Evolutionary conservation across 805 yeast species (phyloP), one percentile per base, ranked within the genome.

Genomic region (Zygosaccharomyces bisporus): DNA sequence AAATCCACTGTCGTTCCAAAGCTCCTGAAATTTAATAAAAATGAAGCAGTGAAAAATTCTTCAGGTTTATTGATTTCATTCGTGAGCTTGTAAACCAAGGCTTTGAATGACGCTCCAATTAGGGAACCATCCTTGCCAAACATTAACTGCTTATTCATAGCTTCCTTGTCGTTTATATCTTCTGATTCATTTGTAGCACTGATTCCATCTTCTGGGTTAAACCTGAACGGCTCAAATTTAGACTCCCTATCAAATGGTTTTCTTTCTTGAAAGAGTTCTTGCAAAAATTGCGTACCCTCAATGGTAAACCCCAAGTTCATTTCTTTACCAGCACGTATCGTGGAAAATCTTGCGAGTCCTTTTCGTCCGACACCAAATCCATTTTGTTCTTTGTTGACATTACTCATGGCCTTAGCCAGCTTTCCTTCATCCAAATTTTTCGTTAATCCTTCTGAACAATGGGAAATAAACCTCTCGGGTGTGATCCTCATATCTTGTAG

Each of bases 21-120:
- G 44, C 79, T 76, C 54, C 89, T 74, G 67, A 83, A 88, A 33
- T 86, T 81, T 43, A 87, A 69, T 67, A 90, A 79, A 57, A 89
- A 86, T 0, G 93, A 78, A 0, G 93, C 78, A 2, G 79, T 71
- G 47, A 83, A 78, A 56, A 83, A 81, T 45, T 79, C 79, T 46
- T 79, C 85, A 1, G 88, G 83, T 12, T 81, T 80, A 14, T 62
- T 54, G 27, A 65, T 48, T 55, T 84, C 91, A 61, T 84, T 83
- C 0, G 90, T 84, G 39, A 84, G 63, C 18, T 85, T 71, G 53
- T 70, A 75, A 3, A 85, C 77, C 45, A 85, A 68, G 0, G 87
- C 85, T 51, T 79, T 76, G 60, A 84, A 81, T 0, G 90, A 81
- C 2, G 86, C 83, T 10, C 90, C 91, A 35, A 81, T 58, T 17